These are phyloP conservation scores for Nothophaeocryptopus gaeumannii DNA, from an alignment of 2,329 filamentous ascomycete genomes.

Conservation along the genomic window DNA sequence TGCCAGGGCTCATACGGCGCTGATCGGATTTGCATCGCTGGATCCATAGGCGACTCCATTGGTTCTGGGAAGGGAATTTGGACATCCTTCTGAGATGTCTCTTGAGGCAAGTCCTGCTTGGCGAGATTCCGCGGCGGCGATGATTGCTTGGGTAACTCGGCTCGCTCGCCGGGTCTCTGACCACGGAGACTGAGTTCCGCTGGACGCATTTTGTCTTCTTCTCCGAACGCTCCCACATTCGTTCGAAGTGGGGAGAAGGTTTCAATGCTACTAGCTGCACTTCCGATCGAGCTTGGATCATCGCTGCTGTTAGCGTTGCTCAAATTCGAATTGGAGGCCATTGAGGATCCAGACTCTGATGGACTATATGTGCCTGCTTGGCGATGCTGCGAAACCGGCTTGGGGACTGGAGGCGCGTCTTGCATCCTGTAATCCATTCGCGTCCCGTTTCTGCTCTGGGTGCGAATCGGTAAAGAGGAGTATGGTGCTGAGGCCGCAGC, in stretches of 20 bases:
- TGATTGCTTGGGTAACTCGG: slow-evolving; percentile 24
- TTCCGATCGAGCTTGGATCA: slow-evolving; percentile 31
- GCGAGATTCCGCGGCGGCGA: slow-evolving; percentile 24
- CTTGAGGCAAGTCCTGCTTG: slow-evolving; percentile 13
- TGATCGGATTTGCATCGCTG: slow-evolving; percentile 18
- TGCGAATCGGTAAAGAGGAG: slow-evolving; percentile 12
- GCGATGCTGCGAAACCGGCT: slow-evolving; percentile 28
- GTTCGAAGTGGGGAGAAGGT: slow-evolving; percentile 23
- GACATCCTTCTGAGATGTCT: slow-evolving; percentile 7
- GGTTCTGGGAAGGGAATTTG: slow-evolving; percentile 7
- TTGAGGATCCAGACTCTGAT: slow-evolving; percentile 32
- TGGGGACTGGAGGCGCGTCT: slow-evolving; percentile 34
- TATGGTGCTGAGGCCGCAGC: slow-evolving; percentile 4
- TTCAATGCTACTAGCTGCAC: slow-evolving; percentile 35
- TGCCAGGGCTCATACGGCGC: slow-evolving; percentile 21
- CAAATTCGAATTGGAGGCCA: slow-evolving; percentile 26
- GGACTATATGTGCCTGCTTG: slow-evolving; percentile 29
- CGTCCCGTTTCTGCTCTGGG: slow-evolving; percentile 23
- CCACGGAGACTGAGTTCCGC: slow-evolving; percentile 24
- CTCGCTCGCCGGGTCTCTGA: slow-evolving; percentile 27
- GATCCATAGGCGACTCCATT: slow-evolving; percentile 36
- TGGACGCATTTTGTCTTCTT: slow-evolving; percentile 27
- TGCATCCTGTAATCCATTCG: slow-evolving; percentile 29
- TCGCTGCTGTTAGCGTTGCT: slow-evolving; percentile 27
- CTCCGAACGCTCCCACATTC: slow-evolving; percentile 14